phyloP scores from a whole-genome alignment of 306 rosid species.

The Erythrophleum fordii region DNA sequence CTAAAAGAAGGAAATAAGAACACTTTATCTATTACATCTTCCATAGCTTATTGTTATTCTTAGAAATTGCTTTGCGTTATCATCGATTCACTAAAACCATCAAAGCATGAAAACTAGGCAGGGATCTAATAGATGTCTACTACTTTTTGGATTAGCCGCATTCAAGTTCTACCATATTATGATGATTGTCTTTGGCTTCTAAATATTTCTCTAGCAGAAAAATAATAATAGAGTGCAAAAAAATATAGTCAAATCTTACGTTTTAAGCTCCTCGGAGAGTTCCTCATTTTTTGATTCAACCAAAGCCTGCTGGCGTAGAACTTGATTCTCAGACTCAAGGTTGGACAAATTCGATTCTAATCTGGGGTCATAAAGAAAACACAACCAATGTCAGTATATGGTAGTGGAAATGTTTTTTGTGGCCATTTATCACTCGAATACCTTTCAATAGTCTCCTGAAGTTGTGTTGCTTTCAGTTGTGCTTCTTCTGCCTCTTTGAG shows the following conservation, averaged over 20 bases:
- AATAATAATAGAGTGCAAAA: background rate
- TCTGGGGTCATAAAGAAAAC: constrained; percentile 51
- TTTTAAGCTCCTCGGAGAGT: constrained; percentile 69
- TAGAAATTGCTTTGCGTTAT: background rate
- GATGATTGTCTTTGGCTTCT: constrained; percentile 18
- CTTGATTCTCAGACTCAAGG: constrained; percentile 88
- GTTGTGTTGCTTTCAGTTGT: constrained; percentile 62
- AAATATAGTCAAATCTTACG: constrained; percentile 47
- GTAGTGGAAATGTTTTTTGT: constrained; percentile 22
- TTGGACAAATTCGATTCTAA: constrained; percentile 74
- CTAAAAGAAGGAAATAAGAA: constrained; percentile 7
- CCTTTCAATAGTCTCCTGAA: constrained; percentile 86
- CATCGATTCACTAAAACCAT: constrained; percentile 6
- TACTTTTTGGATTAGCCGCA: constrained; percentile 5
- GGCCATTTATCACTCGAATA: constrained; percentile 37
- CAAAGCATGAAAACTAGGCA: background rate
- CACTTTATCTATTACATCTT: background rate
- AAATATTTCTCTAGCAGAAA: background rate
- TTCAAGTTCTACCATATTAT: constrained; percentile 18
- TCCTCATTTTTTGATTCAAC: constrained; percentile 75
- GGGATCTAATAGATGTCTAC: background rate
- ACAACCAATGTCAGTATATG: constrained; percentile 40
- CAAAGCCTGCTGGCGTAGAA: constrained; percentile 84
- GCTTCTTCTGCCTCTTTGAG: constrained; percentile 80
- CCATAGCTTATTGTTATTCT: constrained; percentile 6